phyloP scores from a whole-genome alignment of 164 flowering plant genomes.

The Vitis riparia region DNA sequence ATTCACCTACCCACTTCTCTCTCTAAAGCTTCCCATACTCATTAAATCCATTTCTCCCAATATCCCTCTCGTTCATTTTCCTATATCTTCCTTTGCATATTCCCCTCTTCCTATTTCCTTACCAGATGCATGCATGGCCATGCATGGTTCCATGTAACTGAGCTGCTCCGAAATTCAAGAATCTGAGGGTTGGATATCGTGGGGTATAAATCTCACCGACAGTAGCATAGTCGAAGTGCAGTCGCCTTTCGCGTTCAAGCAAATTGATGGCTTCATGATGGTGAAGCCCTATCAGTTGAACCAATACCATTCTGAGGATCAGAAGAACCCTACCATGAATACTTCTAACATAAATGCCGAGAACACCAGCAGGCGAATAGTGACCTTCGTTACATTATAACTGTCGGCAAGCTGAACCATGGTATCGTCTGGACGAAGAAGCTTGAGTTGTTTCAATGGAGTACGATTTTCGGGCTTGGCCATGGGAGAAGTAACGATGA shows the following conservation, averaged over 20 bases:
- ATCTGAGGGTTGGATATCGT: no score
- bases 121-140: no score
- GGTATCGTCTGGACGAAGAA: no score
- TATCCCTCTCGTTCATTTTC: no score
- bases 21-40: no score
- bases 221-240: slow-evolving; percentile 32
- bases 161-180: no score
- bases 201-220: slow-evolving; percentile 25
- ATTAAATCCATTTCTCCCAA: no score
- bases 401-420: slow-evolving; percentile 14
- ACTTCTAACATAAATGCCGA: slow-evolving; percentile 27
- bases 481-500: slow-evolving; percentile 13
- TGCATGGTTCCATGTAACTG: no score
- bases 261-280: not conserved
- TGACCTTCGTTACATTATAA: slow-evolving; percentile 23
- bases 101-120: no score
- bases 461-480: slow-evolving; percentile 19
- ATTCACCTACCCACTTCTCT: no score
- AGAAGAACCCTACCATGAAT: slow-evolving; percentile 21
- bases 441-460: slow-evolving; percentile 42
- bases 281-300: slow-evolving; percentile 30
- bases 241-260: slow-evolving; percentile 20
- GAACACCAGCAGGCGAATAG: not conserved
- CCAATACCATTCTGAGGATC: slow-evolving; percentile 15
- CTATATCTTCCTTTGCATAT: no score